Conservation (phyloP, 768 basidiomycete genomes). For the Lentinula detonsa region DNA sequence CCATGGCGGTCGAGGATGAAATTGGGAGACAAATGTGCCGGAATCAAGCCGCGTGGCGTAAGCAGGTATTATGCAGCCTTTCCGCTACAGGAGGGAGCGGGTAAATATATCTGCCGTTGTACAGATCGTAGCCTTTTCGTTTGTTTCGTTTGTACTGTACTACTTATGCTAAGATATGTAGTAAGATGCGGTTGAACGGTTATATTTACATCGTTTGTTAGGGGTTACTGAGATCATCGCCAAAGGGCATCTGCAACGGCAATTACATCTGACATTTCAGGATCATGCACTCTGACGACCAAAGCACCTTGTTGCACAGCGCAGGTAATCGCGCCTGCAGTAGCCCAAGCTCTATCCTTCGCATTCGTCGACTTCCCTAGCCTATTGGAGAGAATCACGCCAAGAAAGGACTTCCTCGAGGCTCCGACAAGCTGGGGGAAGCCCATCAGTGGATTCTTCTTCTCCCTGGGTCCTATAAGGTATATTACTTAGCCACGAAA, state of each 20-base stretch:
- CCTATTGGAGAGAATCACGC: slow-evolving; percentile 50
- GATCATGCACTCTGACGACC: slow-evolving; percentile 81
- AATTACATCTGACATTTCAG: slow-evolving; percentile 71
- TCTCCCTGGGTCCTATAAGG: slow-evolving; percentile 3
- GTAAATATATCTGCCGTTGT: too few species aligned
- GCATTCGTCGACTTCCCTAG: slow-evolving; percentile 51
- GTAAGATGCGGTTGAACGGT: not conserved
- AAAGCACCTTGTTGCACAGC: slow-evolving; percentile 68
- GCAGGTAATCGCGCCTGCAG: slow-evolving; percentile 69
- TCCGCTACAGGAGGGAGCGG: not conserved
- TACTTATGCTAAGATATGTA: too few species aligned
- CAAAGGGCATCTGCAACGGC: slow-evolving; percentile 60
- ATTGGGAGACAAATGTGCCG: not conserved
- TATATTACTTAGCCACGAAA: slow-evolving; percentile 1
- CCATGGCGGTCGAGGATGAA: not conserved
- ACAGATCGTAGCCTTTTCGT: too few species aligned
- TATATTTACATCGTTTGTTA: too few species aligned
- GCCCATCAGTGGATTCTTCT: slow-evolving; percentile 46
- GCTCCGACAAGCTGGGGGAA: slow-evolving; percentile 70
- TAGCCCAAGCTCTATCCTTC: slow-evolving; percentile 70
- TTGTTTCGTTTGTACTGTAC: too few species aligned
- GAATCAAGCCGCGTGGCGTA: not conserved
- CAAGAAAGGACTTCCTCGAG: slow-evolving; percentile 84
- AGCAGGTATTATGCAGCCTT: not conserved
- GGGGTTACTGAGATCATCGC: slow-evolving; percentile 11